Conservation (phyloP, 139 green algal species). For the Marvania coccoides region DNA sequence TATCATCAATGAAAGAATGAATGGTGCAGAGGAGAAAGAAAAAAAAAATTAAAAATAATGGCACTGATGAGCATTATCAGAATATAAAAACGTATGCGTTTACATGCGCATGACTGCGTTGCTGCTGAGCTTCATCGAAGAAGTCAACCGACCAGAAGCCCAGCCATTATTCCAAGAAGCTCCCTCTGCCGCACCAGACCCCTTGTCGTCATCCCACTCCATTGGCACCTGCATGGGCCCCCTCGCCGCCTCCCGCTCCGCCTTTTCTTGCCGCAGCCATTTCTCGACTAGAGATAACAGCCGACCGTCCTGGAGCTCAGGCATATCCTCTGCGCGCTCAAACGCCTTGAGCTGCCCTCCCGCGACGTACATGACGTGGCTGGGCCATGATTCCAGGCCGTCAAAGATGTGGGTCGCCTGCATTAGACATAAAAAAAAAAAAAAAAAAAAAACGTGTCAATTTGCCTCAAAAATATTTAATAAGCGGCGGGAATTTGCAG, state of each 20-base stretch:
- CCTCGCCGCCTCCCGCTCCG: constrained; percentile 16
- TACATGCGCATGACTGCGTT: constrained; percentile 78
- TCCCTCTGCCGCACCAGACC: constrained; percentile 20
- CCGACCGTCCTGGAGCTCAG: constrained; percentile 45
- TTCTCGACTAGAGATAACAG: constrained; percentile 53
- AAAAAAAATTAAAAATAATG: neutral
- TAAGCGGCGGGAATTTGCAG: no score
- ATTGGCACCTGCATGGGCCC: constrained; percentile 2
- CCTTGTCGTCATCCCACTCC: constrained; percentile 29
- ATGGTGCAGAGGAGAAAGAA: neutral
- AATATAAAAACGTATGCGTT: neutral
- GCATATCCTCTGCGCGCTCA: constrained; percentile 26
- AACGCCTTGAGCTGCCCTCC: constrained; percentile 49
- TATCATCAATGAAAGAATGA: neutral
- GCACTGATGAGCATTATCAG: neutral
- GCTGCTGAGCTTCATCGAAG: constrained; percentile 45
- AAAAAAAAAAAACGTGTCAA: neutral
- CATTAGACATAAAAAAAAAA: neutral
- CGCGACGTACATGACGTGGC: constrained; percentile 84
- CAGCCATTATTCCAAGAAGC: constrained; percentile 80
- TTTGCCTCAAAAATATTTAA: no score
- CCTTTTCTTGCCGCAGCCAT: constrained; percentile 46
- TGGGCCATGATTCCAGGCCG: constrained; percentile 90
- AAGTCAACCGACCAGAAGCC: constrained; percentile 55
- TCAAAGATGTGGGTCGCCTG: constrained; percentile 98